Base-by-base conservation (phyloP, 495 filamentous ascomycete genomes). In the Penicillium goetzii region DNA sequence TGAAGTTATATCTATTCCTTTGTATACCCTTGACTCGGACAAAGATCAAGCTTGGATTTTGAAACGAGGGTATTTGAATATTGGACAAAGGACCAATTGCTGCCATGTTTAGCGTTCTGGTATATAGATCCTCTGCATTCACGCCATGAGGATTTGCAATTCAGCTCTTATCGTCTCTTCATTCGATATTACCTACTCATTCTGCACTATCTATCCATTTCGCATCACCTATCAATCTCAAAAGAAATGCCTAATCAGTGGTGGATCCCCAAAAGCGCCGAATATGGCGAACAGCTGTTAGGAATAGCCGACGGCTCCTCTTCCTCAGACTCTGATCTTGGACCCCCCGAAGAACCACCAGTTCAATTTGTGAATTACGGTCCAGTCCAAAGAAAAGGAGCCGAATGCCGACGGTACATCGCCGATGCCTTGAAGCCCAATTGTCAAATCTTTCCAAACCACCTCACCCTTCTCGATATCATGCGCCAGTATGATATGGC, bases 261-360 rank as follows among this genome's bases (percentile, higher is more conserved):
- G 36, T 38, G 36, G 36, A 38, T 38, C 4, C 36, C 36, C 36
- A 38, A 38, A 15, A 17, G 12, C 36, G 2, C 10, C 14, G 36
- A 2, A 3, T 3, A 2, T 0, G 6, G 6, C 0, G 36, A 6
- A 2, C 3, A 14, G 2, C 3, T 10, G 8, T 7, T 7, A 34
- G 33, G 10, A 9, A 1, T 8, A 5, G 8, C 3, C 14, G 2
- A 14, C 19, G n/a, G 9, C 19, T 10, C 41, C 4, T n/a, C n/a
- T n/a, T n/a, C n/a, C n/a, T n/a, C n/a, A n/a, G n/a, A n/a, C n/a
- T n/a, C n/a, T n/a, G n/a, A n/a, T n/a, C 2, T 15, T 21, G 19
- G 19, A 21, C 41, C 41, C 41, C 19, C 41, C 0, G 19, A n/a
- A 21, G 41, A 23, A 23, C 1, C 9, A 8, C 19, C n/a, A 23